Evolutionary conservation across 352 stramenopile genomes (phyloP).

Genomic region (Phytophthora constricta): DNA sequence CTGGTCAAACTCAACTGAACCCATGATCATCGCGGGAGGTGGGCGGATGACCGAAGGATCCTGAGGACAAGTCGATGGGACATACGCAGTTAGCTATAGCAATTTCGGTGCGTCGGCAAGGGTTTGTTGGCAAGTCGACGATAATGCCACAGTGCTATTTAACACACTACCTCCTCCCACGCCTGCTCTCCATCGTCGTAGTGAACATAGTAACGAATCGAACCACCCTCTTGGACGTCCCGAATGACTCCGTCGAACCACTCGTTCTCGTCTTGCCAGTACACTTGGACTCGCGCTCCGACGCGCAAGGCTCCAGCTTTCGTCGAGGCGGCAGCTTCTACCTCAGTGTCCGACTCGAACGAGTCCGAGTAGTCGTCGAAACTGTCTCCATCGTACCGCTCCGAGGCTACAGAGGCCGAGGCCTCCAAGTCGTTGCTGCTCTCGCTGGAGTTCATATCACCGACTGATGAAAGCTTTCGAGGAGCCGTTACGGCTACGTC

Average conservation of each 20-base stretch:
- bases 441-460: conserved; percentile 18
- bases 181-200: conserved; percentile 60
- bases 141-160: too few species aligned
- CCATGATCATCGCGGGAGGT: conserved; percentile 11
- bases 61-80: too few species aligned
- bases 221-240: conserved; percentile 4
- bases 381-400: conserved; percentile 52
- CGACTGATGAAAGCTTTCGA: not conserved
- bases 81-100: too few species aligned
- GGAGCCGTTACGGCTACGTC: not conserved
- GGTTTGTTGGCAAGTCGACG: too few species aligned
- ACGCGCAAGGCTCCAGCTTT: not conserved
- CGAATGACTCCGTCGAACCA: conserved; percentile 53
- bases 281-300: conserved; percentile 51
- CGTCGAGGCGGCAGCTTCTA: not conserved
- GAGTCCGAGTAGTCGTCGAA: conserved; percentile 65
- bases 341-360: conserved; percentile 48
- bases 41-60: conserved; percentile 13
- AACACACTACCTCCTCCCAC: conserved; percentile 46
- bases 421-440: conserved; percentile 29
- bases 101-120: not conserved
- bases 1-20: conserved; percentile 32
- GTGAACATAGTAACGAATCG: conserved; percentile 42
- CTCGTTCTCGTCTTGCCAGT: conserved; percentile 48
- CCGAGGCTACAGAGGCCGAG: conserved; percentile 13